Percentiles rank a stretch among this genome's conserved stretches.
Conservation (phyloP, 2,329 filamentous ascomycete genomes). For the Xylariomycetidae sp. region DNA sequence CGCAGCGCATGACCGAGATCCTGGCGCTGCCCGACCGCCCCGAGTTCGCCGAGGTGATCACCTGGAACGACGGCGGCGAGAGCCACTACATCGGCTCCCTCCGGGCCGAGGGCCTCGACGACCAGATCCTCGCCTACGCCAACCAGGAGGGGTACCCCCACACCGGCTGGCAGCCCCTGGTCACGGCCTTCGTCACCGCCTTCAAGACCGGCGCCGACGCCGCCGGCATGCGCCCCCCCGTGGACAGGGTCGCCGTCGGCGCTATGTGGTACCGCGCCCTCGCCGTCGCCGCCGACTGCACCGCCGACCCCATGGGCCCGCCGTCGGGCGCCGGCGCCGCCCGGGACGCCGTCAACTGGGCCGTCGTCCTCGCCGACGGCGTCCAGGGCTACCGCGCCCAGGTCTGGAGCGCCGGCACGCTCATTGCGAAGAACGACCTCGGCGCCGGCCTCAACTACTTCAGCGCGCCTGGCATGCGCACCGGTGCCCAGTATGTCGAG, state of each 20-base stretch:
- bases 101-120: constrained; percentile 24
- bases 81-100: constrained; percentile 31
- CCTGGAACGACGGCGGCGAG: constrained; percentile 31
- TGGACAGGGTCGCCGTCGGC: constrained; percentile 17
- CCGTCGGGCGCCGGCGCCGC: constrained; percentile 19
- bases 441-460: constrained; percentile 20
- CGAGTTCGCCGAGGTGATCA: constrained; percentile 28
- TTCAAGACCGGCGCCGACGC: constrained; percentile 23
- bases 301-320: constrained; percentile 11
- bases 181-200: constrained; percentile 29
- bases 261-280: constrained; percentile 27
- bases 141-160: constrained; percentile 23
- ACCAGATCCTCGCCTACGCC: constrained; percentile 24
- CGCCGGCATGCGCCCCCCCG: constrained; percentile 15
- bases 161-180: constrained; percentile 28
- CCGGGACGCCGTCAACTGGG: constrained; percentile 23
- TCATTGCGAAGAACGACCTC: constrained; percentile 14
- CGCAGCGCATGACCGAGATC: constrained; percentile 30
- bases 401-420: constrained; percentile 19
- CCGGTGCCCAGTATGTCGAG: constrained; percentile 24
- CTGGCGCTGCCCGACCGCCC: constrained; percentile 21
- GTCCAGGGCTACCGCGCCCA: constrained; percentile 12
- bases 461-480: constrained; percentile 16
- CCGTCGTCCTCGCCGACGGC: constrained; percentile 18
- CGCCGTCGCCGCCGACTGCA: constrained; percentile 9